Evolutionary conservation across 2,329 filamentous ascomycete species (phyloP).

Genomic region (Aspergillus sp.): DNA sequence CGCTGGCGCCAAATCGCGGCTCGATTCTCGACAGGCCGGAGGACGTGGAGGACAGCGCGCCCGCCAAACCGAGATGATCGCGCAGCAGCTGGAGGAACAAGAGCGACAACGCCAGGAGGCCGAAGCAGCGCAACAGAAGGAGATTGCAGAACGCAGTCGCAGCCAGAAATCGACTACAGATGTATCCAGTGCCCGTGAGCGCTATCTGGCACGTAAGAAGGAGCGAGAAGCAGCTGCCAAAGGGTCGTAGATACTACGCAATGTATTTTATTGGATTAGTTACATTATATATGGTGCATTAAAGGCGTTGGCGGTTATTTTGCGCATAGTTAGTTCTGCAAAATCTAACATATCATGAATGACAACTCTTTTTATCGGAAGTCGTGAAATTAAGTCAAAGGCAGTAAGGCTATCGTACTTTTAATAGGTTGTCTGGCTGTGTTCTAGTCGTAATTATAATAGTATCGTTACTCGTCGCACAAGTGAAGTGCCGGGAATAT

Average conservation of each 20-base stretch:
- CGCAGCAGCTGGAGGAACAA: conserved; percentile 57
- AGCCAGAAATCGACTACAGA: conserved; percentile 59
- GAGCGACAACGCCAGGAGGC: conserved; percentile 57
- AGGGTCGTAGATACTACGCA: conserved; percentile 3
- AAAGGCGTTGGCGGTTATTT: neutral
- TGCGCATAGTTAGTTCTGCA: neutral
- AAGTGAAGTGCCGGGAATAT: neutral
- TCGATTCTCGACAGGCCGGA: conserved; percentile 32
- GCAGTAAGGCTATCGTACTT: neutral
- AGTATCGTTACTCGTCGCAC: conserved; percentile 16
- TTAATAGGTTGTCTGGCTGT: neutral
- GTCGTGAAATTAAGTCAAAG: neutral
- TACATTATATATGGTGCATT: neutral
- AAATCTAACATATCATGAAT: neutral
- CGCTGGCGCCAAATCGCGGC: conserved; percentile 15
- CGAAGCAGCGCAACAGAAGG: conserved; percentile 54
- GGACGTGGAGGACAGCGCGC: conserved; percentile 49
- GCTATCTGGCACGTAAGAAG: conserved; percentile 61
- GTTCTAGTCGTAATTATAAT: conserved; percentile 10
- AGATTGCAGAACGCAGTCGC: conserved; percentile 57
- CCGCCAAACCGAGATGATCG: conserved; percentile 61
- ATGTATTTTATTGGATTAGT: neutral
- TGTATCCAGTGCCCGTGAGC: conserved; percentile 60
- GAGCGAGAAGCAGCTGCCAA: conserved; percentile 46
- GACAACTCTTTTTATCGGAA: neutral